phyloP scores from a whole-genome alignment of 108 stramenopile species.

The Fistulifera solaris region DNA sequence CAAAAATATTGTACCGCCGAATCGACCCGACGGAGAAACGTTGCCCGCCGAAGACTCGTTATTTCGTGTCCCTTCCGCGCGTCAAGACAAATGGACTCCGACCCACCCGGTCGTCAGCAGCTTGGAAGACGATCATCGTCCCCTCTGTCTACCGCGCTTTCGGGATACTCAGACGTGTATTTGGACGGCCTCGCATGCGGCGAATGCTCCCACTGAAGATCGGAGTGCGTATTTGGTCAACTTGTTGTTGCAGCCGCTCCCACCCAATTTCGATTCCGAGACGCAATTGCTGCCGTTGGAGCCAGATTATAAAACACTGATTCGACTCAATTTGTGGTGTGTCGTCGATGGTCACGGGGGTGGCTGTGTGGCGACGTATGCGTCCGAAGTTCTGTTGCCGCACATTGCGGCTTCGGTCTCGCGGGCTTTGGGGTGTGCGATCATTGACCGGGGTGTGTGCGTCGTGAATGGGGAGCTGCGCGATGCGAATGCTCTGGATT shows the following conservation, averaged over 20 bases:
- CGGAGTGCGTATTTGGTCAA: conserved; percentile 66
- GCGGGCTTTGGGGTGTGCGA: conserved; percentile 55
- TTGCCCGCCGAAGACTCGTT: background rate
- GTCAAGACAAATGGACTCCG: background rate
- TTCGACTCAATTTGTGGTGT: conserved; percentile 67
- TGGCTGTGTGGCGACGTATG: conserved; percentile 69
- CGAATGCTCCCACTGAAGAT: conserved; percentile 74
- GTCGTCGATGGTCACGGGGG: conserved; percentile 88
- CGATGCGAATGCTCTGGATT: conserved; percentile 71
- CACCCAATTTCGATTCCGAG: conserved; percentile 30
- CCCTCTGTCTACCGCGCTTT: conserved; percentile 51
- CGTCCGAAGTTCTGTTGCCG: conserved; percentile 43
- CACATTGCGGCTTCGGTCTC: conserved; percentile 64
- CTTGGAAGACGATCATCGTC: conserved; percentile 22
- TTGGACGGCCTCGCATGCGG: conserved; percentile 77
- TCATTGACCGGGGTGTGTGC: conserved; percentile 70
- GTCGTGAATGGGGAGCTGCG: conserved; percentile 72
- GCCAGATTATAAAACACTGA: conserved; percentile 33
- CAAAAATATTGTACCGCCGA: background rate
- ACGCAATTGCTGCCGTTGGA: conserved; percentile 20
- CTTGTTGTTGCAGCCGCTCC: conserved; percentile 41
- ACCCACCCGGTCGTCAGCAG: background rate
- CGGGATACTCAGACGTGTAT: conserved; percentile 49
- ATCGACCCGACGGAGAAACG: background rate
- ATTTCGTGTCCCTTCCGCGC: background rate